A percentile compares a stretch with the other conserved stretches of the same genome.
Conservation (phyloP, 345 rosid genomes). For the Tarenaya hassleriana region DNA sequence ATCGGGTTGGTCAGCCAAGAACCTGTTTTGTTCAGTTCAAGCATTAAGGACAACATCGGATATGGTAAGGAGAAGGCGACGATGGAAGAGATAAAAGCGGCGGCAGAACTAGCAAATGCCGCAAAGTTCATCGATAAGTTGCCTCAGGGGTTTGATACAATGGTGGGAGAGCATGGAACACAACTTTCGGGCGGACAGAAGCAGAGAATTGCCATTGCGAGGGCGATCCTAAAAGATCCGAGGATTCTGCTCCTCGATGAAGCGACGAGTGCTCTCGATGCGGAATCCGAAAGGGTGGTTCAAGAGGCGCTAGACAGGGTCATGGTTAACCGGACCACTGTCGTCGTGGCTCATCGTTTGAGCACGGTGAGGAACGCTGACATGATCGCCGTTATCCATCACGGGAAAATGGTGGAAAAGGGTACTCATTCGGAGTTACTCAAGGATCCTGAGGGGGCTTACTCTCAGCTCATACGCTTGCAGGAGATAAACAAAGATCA, state of each 20-base stretch:
- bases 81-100: slow-evolving; percentile 55
- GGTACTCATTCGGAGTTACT: slow-evolving; percentile 63
- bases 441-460: slow-evolving; percentile 66
- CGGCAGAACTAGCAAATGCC: slow-evolving; percentile 73
- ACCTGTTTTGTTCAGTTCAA: slow-evolving; percentile 62
- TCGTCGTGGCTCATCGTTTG: slow-evolving; percentile 77
- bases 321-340: slow-evolving; percentile 69
- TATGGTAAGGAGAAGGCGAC: slow-evolving; percentile 77
- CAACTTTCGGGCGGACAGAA: slow-evolving; percentile 96
- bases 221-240: slow-evolving; percentile 80
- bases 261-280: slow-evolving; percentile 88
- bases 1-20: slow-evolving; percentile 86
- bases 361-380: slow-evolving; percentile 73
- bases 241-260: slow-evolving; percentile 72
- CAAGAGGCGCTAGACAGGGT: slow-evolving; percentile 81
- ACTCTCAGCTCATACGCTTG: slow-evolving; percentile 62
- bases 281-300: slow-evolving; percentile 79
- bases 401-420: slow-evolving; percentile 75
- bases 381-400: slow-evolving; percentile 68
- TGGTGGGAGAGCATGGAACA: slow-evolving; percentile 92
- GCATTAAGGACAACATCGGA: slow-evolving; percentile 62
- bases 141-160: slow-evolving; percentile 79
- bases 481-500: slow-evolving; percentile 46
- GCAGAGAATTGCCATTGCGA: slow-evolving; percentile 85
- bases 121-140: slow-evolving; percentile 66